A percentile compares a stretch with the other conserved stretches of the same genome.
Conservation (phyloP, 108 stramenopile genomes). For the Skeletonema tropicum region DNA sequence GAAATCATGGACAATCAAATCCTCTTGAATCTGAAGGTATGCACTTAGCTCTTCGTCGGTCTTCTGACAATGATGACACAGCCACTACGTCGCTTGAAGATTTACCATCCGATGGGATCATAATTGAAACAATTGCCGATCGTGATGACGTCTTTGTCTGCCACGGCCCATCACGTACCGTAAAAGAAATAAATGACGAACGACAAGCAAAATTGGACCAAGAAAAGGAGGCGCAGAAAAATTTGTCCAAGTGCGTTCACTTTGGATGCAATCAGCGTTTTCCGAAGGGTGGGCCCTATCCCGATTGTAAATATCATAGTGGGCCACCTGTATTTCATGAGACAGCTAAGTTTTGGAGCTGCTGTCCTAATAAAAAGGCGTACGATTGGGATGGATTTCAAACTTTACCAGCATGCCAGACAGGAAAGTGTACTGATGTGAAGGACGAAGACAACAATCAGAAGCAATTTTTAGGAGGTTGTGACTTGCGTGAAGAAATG, state of each 20-base stretch:
- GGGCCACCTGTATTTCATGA: conserved; percentile 98
- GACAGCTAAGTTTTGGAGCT: conserved; percentile 96
- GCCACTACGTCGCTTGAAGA: conserved; percentile 21
- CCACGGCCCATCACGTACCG: conserved; percentile 67
- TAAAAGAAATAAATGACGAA: conserved; percentile 53
- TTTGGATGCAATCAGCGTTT: conserved; percentile 90
- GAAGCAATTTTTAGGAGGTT: conserved; percentile 85
- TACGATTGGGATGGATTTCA: conserved; percentile 91
- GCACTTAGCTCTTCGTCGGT: conserved; percentile 64
- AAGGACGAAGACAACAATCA: conserved; percentile 56
- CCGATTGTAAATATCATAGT: conserved; percentile 85
- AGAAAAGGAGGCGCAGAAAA: conserved; percentile 47
- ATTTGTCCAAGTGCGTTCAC: conserved; percentile 74
- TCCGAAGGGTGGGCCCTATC: conserved; percentile 76
- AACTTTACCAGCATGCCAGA: conserved; percentile 75
- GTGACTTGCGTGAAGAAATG: conserved; percentile 72
- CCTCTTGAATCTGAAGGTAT: conserved; percentile 49
- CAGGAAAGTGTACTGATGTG: conserved; percentile 77
- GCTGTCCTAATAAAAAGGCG: conserved; percentile 90
- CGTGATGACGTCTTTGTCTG: conserved; percentile 77
- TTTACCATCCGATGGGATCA: conserved; percentile 75
- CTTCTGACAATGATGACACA: conserved; percentile 6
- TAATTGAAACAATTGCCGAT: conserved; percentile 72
- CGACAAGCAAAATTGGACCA: conserved; percentile 44
- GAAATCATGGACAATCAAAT: conserved; percentile 53